phyloP scores from a whole-genome alignment of 2,329 filamentous ascomycete genomes.

The Paecilomyces variotii region DNA sequence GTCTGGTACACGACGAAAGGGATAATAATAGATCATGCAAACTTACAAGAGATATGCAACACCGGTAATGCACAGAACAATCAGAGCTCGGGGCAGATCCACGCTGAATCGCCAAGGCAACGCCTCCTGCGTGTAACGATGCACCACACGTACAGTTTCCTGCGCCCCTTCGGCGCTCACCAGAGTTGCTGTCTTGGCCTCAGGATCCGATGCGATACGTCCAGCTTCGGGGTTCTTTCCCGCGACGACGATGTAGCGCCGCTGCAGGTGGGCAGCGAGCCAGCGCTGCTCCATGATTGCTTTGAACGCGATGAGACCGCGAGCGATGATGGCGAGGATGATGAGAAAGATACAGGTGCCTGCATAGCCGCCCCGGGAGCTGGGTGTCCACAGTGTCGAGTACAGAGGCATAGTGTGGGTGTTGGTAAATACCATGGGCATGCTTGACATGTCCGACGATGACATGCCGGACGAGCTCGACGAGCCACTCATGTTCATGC shows the following conservation, averaged over 20 bases:
- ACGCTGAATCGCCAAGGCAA: slow-evolving; percentile 75
- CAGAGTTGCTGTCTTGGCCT: slow-evolving; percentile 58
- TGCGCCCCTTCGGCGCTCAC: slow-evolving; percentile 69
- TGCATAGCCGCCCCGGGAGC: slow-evolving; percentile 63
- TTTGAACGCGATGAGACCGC: slow-evolving; percentile 64
- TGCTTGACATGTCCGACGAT: slow-evolving; percentile 8
- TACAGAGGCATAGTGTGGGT: slow-evolving; percentile 56
- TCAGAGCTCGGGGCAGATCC: slow-evolving; percentile 62
- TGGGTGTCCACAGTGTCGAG: slow-evolving; percentile 66
- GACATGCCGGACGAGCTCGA: slow-evolving; percentile 8
- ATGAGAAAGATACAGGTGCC: slow-evolving; percentile 90
- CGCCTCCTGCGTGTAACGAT: slow-evolving; percentile 42
- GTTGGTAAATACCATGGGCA: slow-evolving; percentile 45
- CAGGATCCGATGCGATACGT: slow-evolving; percentile 50
- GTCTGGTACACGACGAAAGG: slow-evolving; percentile 3
- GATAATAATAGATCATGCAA: not conserved
- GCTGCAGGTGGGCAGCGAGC: slow-evolving; percentile 62
- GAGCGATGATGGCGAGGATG: slow-evolving; percentile 61
- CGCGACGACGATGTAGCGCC: slow-evolving; percentile 68
- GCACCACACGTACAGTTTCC: slow-evolving; percentile 69
- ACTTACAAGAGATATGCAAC: slow-evolving; percentile 82
- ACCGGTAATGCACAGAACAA: slow-evolving; percentile 66
- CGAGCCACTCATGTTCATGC: slow-evolving; percentile 6
- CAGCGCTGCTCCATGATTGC: slow-evolving; percentile 53
- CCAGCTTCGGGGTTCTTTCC: slow-evolving; percentile 55